Percentiles rank a stretch among this genome's conserved stretches.
These are phyloP conservation scores for Choanephora cucurbitarum DNA, from an alignment of 371 early-diverging fungal species.

Conservation along the genomic window DNA sequence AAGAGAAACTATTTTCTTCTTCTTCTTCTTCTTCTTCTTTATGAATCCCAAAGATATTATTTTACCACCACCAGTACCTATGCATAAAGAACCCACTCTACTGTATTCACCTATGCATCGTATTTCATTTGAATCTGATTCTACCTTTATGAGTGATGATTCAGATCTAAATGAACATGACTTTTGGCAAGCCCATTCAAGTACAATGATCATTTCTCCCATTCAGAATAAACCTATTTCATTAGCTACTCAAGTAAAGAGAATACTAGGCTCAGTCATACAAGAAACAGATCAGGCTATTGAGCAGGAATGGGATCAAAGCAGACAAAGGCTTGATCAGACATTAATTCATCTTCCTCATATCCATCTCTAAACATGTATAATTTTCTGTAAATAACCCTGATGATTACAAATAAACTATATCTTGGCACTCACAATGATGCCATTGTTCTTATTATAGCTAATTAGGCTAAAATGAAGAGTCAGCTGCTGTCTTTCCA, in stretches of 20 bases:
- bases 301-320: background rate
- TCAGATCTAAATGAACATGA: constrained; percentile 6
- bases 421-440: no score
- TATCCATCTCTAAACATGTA: no score
- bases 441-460: no score
- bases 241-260: constrained; percentile 2
- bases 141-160: background rate
- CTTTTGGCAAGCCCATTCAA: constrained; percentile 13
- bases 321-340: no score
- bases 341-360: no score
- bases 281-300: constrained; percentile 2
- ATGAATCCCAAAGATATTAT: background rate
- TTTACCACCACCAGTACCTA: background rate
- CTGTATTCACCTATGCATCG: background rate
- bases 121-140: background rate
- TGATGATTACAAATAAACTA: no score
- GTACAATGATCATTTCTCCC: constrained; percentile 10
- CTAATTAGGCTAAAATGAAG: no score
- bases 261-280: background rate
- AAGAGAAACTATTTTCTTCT: no score
- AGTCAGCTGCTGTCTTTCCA: no score
- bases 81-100: background rate
- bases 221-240: background rate
- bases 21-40: no score
- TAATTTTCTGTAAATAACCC: no score